These are phyloP conservation scores for Debaryomyces singareniensis DNA, from an alignment of 1,139 yeast genomes.

Conservation along the genomic window DNA sequence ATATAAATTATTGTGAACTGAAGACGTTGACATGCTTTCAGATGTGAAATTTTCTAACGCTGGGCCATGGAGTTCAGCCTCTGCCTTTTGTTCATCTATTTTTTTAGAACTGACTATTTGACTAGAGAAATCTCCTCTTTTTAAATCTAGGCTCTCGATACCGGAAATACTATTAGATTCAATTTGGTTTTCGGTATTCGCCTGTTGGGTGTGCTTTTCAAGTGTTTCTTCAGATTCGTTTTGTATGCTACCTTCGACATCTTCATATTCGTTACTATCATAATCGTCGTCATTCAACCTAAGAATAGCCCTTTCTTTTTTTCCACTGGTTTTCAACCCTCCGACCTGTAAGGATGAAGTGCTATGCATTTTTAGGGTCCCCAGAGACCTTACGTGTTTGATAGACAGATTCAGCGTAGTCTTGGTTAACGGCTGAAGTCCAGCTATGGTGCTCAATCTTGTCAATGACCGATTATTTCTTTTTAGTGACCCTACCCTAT, in stretches of 20 bases:
- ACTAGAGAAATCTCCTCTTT: not conserved
- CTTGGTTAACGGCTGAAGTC: conserved; percentile 36
- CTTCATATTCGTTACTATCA: conserved; percentile 28
- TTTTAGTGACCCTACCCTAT: conserved; percentile 19
- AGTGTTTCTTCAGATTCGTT: conserved; percentile 7
- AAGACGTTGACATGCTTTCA: not conserved
- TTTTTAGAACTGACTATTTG: not conserved
- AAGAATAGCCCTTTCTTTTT: conserved; percentile 37
- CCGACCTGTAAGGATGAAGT: conserved; percentile 8
- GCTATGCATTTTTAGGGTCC: conserved; percentile 29
- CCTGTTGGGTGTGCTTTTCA: not conserved
- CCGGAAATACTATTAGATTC: not conserved
- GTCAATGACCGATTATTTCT: conserved; percentile 30
- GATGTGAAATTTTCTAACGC: not conserved
- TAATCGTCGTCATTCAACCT: conserved; percentile 26
- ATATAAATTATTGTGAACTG: conserved; percentile 23
- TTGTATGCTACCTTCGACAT: conserved; percentile 11
- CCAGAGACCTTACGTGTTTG: conserved; percentile 26
- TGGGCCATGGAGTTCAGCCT: too few relatives aligned
- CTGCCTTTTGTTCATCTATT: not conserved
- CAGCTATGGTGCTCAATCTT: conserved; percentile 23
- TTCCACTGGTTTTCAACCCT: conserved; percentile 35
- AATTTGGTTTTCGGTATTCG: not conserved
- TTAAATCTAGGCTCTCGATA: not conserved
- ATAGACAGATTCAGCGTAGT: conserved; percentile 26